Evolutionary conservation across 352 stramenopile species (phyloP).

Genomic region (Blastocystis sp.): DNA sequence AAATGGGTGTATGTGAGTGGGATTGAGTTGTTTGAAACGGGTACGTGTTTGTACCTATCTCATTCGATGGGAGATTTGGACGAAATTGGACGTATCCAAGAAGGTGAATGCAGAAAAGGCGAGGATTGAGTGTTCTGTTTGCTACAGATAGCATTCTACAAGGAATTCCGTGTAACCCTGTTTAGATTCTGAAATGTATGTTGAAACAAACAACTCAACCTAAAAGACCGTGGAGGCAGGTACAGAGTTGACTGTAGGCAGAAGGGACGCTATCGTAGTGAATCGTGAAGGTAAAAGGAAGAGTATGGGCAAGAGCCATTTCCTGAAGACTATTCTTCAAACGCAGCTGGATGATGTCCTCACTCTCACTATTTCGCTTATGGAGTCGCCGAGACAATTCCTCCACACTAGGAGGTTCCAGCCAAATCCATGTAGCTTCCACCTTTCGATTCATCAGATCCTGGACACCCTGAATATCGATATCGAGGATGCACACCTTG

Average conservation of each 20-base stretch:
- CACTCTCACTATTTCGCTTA: constrained; percentile 71
- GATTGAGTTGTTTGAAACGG: too few species aligned
- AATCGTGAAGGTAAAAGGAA: constrained; percentile 72
- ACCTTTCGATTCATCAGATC: constrained; percentile 64
- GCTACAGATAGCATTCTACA: constrained; percentile 51
- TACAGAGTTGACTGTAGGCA: constrained; percentile 67
- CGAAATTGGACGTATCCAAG: too few species aligned
- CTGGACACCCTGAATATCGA: constrained; percentile 77
- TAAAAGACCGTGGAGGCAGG: constrained; percentile 68
- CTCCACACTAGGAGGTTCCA: constrained; percentile 74
- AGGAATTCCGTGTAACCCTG: neutral
- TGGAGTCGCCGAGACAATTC: constrained; percentile 74
- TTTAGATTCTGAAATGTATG: neutral
- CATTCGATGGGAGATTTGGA: too few species aligned
- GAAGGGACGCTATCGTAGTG: constrained; percentile 74
- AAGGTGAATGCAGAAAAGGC: constrained; percentile 26
- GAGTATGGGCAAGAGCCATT: constrained; percentile 65
- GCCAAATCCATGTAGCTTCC: constrained; percentile 71
- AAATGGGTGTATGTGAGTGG: too few species aligned
- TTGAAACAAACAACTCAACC: constrained; percentile 7
- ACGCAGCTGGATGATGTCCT: constrained; percentile 74
- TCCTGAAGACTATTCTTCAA: constrained; percentile 72
- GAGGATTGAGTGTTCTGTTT: neutral
- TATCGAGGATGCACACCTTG: constrained; percentile 80
- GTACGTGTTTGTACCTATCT: too few species aligned